Percentiles rank a stretch among this genome's conserved stretches.
phyloP scores from a whole-genome alignment of 345 rosid genomes.

The Camelina sativa region DNA sequence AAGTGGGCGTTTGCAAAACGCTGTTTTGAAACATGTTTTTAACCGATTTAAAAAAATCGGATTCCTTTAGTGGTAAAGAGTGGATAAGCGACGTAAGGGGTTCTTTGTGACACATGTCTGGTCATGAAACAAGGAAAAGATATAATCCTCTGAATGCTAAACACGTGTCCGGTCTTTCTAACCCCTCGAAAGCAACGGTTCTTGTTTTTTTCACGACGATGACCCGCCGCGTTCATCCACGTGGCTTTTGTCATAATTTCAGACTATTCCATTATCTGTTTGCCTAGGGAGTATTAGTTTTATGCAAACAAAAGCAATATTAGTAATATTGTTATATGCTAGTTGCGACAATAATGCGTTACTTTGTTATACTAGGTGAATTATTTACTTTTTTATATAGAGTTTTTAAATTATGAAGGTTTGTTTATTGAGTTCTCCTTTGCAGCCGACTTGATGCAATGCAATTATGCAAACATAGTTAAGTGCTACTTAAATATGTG shows the following conservation, averaged over 20 bases:
- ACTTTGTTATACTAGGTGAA: neutral
- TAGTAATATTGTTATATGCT: too few relatives aligned
- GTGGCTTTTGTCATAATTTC: slow-evolving; percentile 11
- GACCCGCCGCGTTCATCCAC: slow-evolving; percentile 34
- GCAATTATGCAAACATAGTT: neutral
- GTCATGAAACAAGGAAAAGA: neutral
- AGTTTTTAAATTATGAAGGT: neutral
- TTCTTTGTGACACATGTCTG: slow-evolving; percentile 26
- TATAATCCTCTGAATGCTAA: neutral
- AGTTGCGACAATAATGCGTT: neutral
- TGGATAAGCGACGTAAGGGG: slow-evolving; percentile 30
- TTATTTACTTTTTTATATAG: neutral
- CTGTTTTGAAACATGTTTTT: slow-evolving; percentile 12
- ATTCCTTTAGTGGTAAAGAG: slow-evolving; percentile 2
- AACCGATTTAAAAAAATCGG: neutral
- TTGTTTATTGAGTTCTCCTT: neutral
- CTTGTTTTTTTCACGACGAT: slow-evolving; percentile 24
- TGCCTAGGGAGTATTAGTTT: neutral
- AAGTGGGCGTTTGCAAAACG: slow-evolving; percentile 24
- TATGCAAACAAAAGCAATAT: too few relatives aligned
- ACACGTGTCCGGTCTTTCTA: slow-evolving; percentile 21
- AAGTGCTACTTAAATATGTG: neutral
- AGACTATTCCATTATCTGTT: neutral
- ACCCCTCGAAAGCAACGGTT: slow-evolving; percentile 26
- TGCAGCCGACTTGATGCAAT: neutral